Evolutionary conservation across 2,329 filamentous ascomycete species (phyloP).

Genomic region (Metarhizium humberi): DNA sequence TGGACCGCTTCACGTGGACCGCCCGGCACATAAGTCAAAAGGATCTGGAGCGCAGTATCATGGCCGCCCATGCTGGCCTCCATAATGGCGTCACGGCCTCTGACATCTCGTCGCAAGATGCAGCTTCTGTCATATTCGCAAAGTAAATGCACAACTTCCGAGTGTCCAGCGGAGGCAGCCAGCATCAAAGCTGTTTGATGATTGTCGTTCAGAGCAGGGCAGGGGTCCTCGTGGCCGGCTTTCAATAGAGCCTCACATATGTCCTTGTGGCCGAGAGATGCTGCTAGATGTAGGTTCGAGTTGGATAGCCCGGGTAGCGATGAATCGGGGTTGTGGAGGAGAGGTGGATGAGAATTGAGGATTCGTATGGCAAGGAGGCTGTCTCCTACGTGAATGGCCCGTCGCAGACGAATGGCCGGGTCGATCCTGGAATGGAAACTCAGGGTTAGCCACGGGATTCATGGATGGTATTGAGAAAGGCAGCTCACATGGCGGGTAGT

Average conservation of each 20-base stretch:
- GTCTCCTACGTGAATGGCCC: conserved; percentile 72
- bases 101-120: conserved; percentile 55
- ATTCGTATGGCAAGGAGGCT: conserved; percentile 65
- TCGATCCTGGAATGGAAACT: conserved; percentile 52
- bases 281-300: conserved; percentile 75
- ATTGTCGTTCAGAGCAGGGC: conserved; percentile 67
- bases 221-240: conserved; percentile 65
- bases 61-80: conserved; percentile 51
- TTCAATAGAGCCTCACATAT: conserved; percentile 63
- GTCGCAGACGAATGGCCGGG: conserved; percentile 64
- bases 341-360: conserved; percentile 58
- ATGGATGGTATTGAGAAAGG: too few species aligned
- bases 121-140: conserved; percentile 52
- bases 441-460: not conserved
- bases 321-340: conserved; percentile 72
- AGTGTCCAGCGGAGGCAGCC: conserved; percentile 59
- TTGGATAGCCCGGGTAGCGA: conserved; percentile 61
- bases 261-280: conserved; percentile 58
- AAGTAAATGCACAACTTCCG: conserved; percentile 64
- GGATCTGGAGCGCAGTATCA: conserved; percentile 55
- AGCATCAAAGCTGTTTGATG: conserved; percentile 78
- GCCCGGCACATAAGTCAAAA: conserved; percentile 51
- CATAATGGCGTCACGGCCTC: conserved; percentile 66
- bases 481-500: conserved; percentile 11
- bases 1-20: conserved; percentile 44